Conservation (phyloP, 768 basidiomycete genomes). For the Hygrophoropsis aurantiaca region DNA sequence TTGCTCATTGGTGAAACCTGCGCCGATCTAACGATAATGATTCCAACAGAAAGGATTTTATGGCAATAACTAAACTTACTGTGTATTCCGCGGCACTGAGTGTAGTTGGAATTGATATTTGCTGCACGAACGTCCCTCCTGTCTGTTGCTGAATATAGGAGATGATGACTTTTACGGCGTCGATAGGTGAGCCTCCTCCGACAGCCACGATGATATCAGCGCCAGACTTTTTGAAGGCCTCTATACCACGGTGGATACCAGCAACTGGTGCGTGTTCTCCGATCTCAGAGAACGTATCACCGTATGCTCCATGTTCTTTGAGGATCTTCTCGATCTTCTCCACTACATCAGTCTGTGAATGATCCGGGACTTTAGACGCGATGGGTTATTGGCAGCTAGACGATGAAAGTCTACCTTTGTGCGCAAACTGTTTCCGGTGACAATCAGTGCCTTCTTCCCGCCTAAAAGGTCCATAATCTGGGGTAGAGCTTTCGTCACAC, state of each 20-base stretch:
- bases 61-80: constrained; percentile 33
- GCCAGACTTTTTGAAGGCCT: constrained; percentile 50
- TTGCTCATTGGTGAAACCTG: constrained; percentile 69
- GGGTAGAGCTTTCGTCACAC: constrained; percentile 59
- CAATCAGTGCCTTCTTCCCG: constrained; percentile 63
- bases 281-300: constrained; percentile 69
- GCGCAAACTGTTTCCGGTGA: constrained; percentile 70
- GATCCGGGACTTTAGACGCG: neutral
- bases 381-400: too few relatives aligned
- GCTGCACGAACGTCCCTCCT: constrained; percentile 51
- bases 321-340: constrained; percentile 40
- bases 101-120: constrained; percentile 83
- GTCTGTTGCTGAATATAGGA: constrained; percentile 59
- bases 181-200: constrained; percentile 81
- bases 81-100: constrained; percentile 78
- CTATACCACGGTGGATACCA: constrained; percentile 58
- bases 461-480: constrained; percentile 54
- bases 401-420: constrained; percentile 51
- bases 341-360: constrained; percentile 25
- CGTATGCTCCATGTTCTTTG: constrained; percentile 56
- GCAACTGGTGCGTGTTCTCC: constrained; percentile 72
- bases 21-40: constrained; percentile 47
- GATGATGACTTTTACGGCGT: constrained; percentile 73
- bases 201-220: constrained; percentile 73
- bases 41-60: neutral